These are phyloP conservation scores for Yamadazyma taylorii DNA, from an alignment of 1,139 yeast genomes.

Conservation along the genomic window DNA sequence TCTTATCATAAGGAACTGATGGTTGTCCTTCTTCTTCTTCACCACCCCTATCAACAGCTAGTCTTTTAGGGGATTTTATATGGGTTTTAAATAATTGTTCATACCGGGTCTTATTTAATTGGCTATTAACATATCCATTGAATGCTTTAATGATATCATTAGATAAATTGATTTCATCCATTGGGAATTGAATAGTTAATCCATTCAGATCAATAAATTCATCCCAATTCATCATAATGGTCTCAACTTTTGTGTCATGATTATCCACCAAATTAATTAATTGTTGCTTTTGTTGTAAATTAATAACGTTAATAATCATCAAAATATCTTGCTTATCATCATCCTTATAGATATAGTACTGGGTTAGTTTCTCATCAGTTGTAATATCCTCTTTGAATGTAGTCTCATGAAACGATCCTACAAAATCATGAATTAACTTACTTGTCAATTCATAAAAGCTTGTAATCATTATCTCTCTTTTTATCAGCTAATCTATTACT, in stretches of 20 bases:
- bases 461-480: constrained; percentile 15
- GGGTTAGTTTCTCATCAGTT: constrained; percentile 16
- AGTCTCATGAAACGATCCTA: constrained; percentile 19
- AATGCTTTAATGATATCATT: constrained; percentile 25
- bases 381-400: constrained; percentile 11
- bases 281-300: constrained; percentile 21
- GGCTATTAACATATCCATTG: constrained; percentile 18
- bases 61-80: constrained; percentile 6
- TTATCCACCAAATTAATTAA: constrained; percentile 24
- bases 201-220: constrained; percentile 6
- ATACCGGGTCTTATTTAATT: constrained; percentile 6
- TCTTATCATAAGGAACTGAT: neutral
- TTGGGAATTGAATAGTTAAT: constrained; percentile 22
- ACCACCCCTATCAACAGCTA: neutral
- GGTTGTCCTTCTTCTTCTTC: neutral
- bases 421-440: constrained; percentile 26
- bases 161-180: constrained; percentile 25
- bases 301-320: constrained; percentile 13
- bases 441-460: constrained; percentile 27
- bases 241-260: constrained; percentile 6
- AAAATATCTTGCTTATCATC: constrained; percentile 7
- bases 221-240: constrained; percentile 18
- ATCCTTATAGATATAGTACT: constrained; percentile 17
- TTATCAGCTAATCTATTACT: neutral
- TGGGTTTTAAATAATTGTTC: constrained; percentile 9